Conservation (phyloP, 2,329 filamentous ascomycete species). For the Didymella pinodella region DNA sequence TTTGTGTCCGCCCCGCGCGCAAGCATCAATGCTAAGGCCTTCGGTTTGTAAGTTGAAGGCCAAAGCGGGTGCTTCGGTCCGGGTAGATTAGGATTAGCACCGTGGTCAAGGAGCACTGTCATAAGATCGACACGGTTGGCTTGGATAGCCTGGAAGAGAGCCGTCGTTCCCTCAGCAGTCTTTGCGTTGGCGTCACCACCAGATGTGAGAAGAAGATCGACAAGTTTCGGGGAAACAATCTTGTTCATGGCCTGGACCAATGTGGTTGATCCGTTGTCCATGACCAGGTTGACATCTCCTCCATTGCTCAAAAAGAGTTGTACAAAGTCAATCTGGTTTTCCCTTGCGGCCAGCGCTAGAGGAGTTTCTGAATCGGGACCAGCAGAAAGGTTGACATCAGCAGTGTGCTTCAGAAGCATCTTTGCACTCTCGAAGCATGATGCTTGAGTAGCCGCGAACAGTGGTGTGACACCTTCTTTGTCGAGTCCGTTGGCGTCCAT, state of each 20-base stretch:
- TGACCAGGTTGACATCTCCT: conserved; percentile 63
- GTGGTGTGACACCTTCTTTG: conserved; percentile 40
- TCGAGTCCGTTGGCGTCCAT: conserved; percentile 44
- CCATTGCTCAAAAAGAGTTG: conserved; percentile 69
- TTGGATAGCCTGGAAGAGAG: conserved; percentile 69
- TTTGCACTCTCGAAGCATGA: conserved; percentile 57
- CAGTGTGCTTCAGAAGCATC: conserved; percentile 39
- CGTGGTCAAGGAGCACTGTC: conserved; percentile 62
- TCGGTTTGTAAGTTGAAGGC: conserved; percentile 67
- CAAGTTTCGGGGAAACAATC: conserved; percentile 61
- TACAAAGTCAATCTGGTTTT: conserved; percentile 64
- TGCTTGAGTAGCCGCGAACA: conserved; percentile 38
- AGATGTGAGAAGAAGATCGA: conserved; percentile 67
- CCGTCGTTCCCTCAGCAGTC: conserved; percentile 68
- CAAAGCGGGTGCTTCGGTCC: conserved; percentile 74
- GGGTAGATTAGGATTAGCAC: conserved; percentile 72
- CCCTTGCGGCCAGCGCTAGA: conserved; percentile 59
- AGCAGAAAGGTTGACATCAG: conserved; percentile 37
- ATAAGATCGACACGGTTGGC: conserved; percentile 66
- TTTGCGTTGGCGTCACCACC: conserved; percentile 67
- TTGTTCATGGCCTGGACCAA: conserved; percentile 68
- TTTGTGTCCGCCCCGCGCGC: conserved; percentile 66
- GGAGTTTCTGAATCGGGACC: conserved; percentile 63
- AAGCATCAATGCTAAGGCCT: conserved; percentile 67
- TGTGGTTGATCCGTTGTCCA: conserved; percentile 66